Evolutionary conservation across 495 filamentous ascomycete genomes (phyloP).

Genomic region (Neurospora tetrasperma): DNA sequence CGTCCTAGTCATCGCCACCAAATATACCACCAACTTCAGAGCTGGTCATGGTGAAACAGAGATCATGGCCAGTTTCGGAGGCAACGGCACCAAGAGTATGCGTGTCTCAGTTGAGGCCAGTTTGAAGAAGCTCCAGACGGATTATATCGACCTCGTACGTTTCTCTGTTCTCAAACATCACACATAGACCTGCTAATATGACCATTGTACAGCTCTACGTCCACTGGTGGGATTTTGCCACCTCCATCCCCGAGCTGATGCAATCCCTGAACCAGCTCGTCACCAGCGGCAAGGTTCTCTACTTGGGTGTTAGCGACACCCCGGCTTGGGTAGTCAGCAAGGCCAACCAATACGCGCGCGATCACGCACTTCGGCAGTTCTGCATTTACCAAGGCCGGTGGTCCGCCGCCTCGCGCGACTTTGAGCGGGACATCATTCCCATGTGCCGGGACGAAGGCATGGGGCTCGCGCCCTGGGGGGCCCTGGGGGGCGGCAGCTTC

Average conservation of each 20-base stretch:
- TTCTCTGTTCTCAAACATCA: not conserved
- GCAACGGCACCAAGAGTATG: constrained; percentile 52
- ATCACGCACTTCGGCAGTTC: constrained; percentile 54
- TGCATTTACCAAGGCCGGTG: constrained; percentile 58
- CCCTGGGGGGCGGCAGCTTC: constrained; percentile 55
- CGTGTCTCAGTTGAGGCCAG: constrained; percentile 41
- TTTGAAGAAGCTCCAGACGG: constrained; percentile 51
- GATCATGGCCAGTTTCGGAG: constrained; percentile 46
- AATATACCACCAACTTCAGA: constrained; percentile 47
- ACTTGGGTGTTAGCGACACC: constrained; percentile 58
- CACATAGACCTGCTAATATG: not conserved
- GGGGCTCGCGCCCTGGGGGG: constrained; percentile 54
- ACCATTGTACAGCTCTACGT: constrained; percentile 33
- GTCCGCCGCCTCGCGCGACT: constrained; percentile 50
- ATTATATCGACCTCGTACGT: constrained; percentile 52
- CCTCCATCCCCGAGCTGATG: constrained; percentile 60
- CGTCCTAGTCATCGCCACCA: constrained; percentile 54
- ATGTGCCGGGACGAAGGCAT: constrained; percentile 61
- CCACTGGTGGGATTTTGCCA: constrained; percentile 56
- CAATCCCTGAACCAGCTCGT: constrained; percentile 53
- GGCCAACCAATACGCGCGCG: constrained; percentile 57
- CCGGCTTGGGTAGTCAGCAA: constrained; percentile 62
- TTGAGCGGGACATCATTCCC: constrained; percentile 61
- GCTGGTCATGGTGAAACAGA: constrained; percentile 26
- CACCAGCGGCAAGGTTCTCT: constrained; percentile 52